Evolutionary conservation across 352 stramenopile species (phyloP).

Genomic region (Halophytophthora batemanensis): DNA sequence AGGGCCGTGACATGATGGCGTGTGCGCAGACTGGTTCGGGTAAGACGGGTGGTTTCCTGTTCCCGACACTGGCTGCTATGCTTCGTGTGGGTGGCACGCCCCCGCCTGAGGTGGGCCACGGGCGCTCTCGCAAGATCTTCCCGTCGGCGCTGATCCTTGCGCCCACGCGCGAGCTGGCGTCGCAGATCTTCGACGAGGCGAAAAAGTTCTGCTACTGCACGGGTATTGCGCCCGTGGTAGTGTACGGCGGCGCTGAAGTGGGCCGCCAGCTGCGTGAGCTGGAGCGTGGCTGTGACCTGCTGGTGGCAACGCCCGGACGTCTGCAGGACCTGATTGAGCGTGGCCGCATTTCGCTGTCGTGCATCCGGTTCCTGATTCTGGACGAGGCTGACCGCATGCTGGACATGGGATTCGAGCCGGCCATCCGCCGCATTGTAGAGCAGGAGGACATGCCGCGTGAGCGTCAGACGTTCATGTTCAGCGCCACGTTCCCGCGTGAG

Average conservation of each 20-base stretch:
- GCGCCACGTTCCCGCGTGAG: constrained; percentile 97
- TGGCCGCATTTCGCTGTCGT: constrained; percentile 87
- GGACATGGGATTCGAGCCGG: constrained; percentile 99
- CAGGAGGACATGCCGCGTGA: constrained; percentile 96
- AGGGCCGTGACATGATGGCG: constrained; percentile 97
- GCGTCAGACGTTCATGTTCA: constrained; percentile 99
- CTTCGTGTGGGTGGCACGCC: constrained; percentile 78
- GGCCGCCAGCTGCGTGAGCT: constrained; percentile 83
- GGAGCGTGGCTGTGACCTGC: constrained; percentile 93
- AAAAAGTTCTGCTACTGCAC: constrained; percentile 97
- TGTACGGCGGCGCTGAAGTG: constrained; percentile 94
- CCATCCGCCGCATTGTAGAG: constrained; percentile 99
- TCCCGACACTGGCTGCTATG: constrained; percentile 97
- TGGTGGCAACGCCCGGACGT: constrained; percentile 97
- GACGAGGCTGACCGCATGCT: constrained; percentile 99
- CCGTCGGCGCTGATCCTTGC: constrained; percentile 92
- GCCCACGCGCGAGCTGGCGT: constrained; percentile 93
- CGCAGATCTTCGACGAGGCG: constrained; percentile 95
- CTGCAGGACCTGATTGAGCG: constrained; percentile 97
- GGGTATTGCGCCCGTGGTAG: constrained; percentile 91
- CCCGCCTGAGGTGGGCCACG: constrained; percentile 40
- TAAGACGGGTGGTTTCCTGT: constrained; percentile 96
- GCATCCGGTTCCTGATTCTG: constrained; percentile 95
- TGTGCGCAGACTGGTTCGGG: constrained; percentile 98
- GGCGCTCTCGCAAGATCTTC: constrained; percentile 84